Base-by-base conservation (phyloP, 192 early-diverging fungal species). In the Anaeromyces robustus region DNA sequence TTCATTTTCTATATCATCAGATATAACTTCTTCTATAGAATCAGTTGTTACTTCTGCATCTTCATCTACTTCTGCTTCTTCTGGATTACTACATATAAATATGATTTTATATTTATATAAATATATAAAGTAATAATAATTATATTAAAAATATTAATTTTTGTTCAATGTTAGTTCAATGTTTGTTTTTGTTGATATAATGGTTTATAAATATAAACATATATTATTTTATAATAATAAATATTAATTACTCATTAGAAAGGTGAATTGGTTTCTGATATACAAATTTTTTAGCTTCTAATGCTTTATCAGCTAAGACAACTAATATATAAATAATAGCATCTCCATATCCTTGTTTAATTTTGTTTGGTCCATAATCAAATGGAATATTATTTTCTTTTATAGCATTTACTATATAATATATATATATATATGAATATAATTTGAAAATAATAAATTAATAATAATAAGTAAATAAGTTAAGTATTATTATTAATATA, bases 31-130 rank as follows among this genome's bases (percentile, higher is more conserved):
- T 78, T 88, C 88, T 19, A 90, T 83, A 11, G 82, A 82, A n/a
- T 91, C 90, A 16, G 87, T 85, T 22, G 89, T 91, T 11, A 91
- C 83, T 83, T 91, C 90, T 4, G 90, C 90, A 68, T 91, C 90
- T 29, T 79, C 84, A 82, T 91, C 90, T 11, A 90, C 90, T 80
- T 91, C 90, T 19, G 89, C 90, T 82, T 91, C 90, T 80, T 91
- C 90, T 7, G 89, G 87, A 80, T 87, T 90, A 79, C 89, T 90
- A 29, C 19, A n/a, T n/a, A n/a, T n/a, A n/a, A n/a, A n/a, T n/a
- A n/a, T n/a, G n/a, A n/a, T n/a, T n/a, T n/a, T n/a, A n/a, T n/a
- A n/a, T n/a, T n/a, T n/a, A n/a, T n/a, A n/a, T n/a, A n/a, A n/a
- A n/a, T n/a, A n/a, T n/a, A n/a, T n/a, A n/a, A n/a, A n/a, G n/a